Evolutionary conservation across 2,329 filamentous ascomycete genomes (phyloP), one percentile per base, ranked within the genome.

Genomic region (Dendryphion nanum): DNA sequence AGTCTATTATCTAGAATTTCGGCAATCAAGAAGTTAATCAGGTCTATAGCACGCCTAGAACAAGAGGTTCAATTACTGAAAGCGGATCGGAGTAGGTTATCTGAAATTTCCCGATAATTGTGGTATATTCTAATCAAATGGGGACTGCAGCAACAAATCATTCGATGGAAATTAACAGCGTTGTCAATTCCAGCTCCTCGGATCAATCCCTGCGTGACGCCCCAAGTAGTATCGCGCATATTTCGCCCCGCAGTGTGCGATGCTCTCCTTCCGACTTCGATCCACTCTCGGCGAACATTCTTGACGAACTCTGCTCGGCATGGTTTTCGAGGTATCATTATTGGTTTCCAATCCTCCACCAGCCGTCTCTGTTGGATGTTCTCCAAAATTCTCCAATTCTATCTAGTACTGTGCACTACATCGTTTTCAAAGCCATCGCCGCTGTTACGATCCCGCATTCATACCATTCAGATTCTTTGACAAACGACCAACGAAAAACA

Each of bases 301-400:
- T 50, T n/a, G 39, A 38, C 10, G 40, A 51, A 37, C 47, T 65
- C 6, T 64, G 56, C 30, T 43, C 53, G 7, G 42, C 55, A 3
- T 67, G 59, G 61, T 68, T 68, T 42, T 55, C 60, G 26, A 53
- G 58, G 30, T 64, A 63, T 36, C 64, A 68, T 42, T 45, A 53
- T 5, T 68, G 64, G 63, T 57, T 62, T 33, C 63, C 63, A 2
- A 62, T 68, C 24, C 47, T 68, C 26, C 56, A 59, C 30, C 47
- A 52, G 26, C 51, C 50, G 1, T 46, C 56, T 1, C 41, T 59
- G 5, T 17, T 48, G 2, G 44, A 53, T 18, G 37, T 44, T 6
- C 30, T 59, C 1, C 42, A 52, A 15, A 35, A 41, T 1, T 38
- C 46, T 3, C 35, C 41, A 12, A 32, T 40, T 21, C 30, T 53